These are phyloP conservation scores for Candolleomyces efflorescens DNA, from an alignment of 768 basidiomycete genomes.

Conservation along the genomic window DNA sequence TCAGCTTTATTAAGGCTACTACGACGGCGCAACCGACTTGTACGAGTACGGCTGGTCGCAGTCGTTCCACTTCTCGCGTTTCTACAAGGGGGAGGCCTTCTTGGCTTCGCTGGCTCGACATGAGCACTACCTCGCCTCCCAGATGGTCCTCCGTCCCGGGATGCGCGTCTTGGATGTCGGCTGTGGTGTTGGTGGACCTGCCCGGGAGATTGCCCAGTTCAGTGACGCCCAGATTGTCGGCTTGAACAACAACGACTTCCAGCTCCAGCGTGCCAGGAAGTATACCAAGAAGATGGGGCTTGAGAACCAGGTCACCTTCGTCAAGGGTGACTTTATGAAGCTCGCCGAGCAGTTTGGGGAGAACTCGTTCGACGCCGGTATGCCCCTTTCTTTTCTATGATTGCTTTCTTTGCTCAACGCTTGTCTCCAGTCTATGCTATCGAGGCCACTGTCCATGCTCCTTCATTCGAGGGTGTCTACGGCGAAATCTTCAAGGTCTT, in stretches of 20 bases:
- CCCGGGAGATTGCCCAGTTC: conserved; percentile 91
- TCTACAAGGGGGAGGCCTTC: conserved; percentile 87
- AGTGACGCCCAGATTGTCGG: conserved; percentile 81
- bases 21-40: conserved; percentile 92
- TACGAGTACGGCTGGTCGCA: conserved; percentile 94
- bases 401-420: neutral
- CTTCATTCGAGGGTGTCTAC: conserved; percentile 94
- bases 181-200: conserved; percentile 97
- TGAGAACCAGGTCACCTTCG: conserved; percentile 72
- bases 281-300: conserved; percentile 79
- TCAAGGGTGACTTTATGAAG: conserved; percentile 97
- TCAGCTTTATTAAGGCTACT: conserved; percentile 61
- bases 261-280: conserved; percentile 78
- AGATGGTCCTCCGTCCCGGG: conserved; percentile 80
- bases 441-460: conserved; percentile 96
- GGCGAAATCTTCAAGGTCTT: conserved; percentile 88
- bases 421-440: conserved; percentile 80
- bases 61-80: conserved; percentile 96
- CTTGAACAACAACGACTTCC: conserved; percentile 96
- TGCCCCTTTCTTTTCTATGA: conserved; percentile 17
- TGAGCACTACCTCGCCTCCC: conserved; percentile 92
- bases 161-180: conserved; percentile 98
- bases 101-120: conserved; percentile 80
- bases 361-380: conserved; percentile 91
- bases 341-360: conserved; percentile 88